These are phyloP conservation scores for Eutrema heterophyllum DNA, from an alignment of 345 rosid genomes.

Conservation along the genomic window DNA sequence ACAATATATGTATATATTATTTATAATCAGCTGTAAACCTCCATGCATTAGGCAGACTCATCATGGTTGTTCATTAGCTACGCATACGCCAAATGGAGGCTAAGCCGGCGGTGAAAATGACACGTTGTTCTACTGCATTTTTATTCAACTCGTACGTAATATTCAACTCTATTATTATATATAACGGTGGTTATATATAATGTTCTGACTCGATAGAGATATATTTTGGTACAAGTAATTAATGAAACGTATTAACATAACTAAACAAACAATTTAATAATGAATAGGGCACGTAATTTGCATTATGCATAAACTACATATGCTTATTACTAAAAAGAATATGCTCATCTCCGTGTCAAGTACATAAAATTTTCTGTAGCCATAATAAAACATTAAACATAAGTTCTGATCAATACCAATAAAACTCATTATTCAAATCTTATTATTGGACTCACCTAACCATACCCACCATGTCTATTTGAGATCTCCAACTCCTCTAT, in stretches of 20 bases:
- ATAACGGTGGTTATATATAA: not conserved
- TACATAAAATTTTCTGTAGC: not conserved
- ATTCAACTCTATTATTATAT: not conserved
- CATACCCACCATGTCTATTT: constrained; percentile 9
- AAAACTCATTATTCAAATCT: not conserved
- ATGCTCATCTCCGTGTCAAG: constrained; percentile 8
- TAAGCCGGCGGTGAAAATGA: constrained; percentile 18
- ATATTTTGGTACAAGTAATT: not conserved
- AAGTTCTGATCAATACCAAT: not conserved
- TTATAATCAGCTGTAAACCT: not conserved
- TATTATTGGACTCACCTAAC: not conserved
- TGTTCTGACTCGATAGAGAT: not conserved
- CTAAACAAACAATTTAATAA: not conserved
- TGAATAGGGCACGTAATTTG: constrained; percentile 2
- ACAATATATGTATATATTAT: not conserved
- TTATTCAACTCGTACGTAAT: not conserved
- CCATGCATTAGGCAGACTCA: not conserved
- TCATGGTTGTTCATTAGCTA: constrained; percentile 6
- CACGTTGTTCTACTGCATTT: not conserved
- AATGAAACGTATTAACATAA: constrained; percentile 2
- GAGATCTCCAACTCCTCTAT: constrained; percentile 9
- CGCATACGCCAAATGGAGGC: not conserved
- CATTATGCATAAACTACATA: constrained; percentile 7
- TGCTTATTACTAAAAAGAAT: not conserved
- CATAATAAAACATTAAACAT: not conserved